Conservation (phyloP, 495 filamentous ascomycete species). For the Podospora sp. region DNA sequence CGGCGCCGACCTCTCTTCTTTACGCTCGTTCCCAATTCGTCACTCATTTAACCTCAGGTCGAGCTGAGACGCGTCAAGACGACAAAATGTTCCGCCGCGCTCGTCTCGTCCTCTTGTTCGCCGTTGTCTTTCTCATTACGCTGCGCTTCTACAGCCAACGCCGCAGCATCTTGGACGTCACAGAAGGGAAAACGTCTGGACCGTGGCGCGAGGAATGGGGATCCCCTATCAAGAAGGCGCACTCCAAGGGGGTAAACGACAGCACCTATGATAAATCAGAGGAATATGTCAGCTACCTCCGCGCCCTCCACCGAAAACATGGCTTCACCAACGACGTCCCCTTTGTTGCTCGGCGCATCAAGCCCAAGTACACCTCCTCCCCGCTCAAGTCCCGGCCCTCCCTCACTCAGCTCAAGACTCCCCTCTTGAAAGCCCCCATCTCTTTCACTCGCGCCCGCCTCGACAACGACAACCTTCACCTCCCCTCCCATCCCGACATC, state of each 20-base stretch:
- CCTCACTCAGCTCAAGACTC: neutral
- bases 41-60: neutral
- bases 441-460: slow-evolving; percentile 19
- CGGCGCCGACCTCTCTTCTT: neutral
- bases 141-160: slow-evolving; percentile 20
- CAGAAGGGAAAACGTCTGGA: slow-evolving; percentile 25
- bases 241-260: slow-evolving; percentile 5
- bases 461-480: slow-evolving; percentile 23
- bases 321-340: slow-evolving; percentile 26
- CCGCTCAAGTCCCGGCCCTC: neutral
- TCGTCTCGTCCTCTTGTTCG: slow-evolving; percentile 3
- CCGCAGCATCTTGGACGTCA: slow-evolving; percentile 25
- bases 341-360: slow-evolving; percentile 25
- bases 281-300: slow-evolving; percentile 26
- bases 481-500: neutral
- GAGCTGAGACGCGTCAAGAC: neutral
- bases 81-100: neutral
- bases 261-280: slow-evolving; percentile 7
- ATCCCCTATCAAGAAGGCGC: neutral
- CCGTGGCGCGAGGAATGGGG: slow-evolving; percentile 22
- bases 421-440: neutral
- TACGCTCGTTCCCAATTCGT: neutral
- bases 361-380: neutral
- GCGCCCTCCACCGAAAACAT: slow-evolving; percentile 23
- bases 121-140: slow-evolving; percentile 16